Conservation (phyloP, 805 yeast genomes). For the Saturnispora serradocipensis region DNA sequence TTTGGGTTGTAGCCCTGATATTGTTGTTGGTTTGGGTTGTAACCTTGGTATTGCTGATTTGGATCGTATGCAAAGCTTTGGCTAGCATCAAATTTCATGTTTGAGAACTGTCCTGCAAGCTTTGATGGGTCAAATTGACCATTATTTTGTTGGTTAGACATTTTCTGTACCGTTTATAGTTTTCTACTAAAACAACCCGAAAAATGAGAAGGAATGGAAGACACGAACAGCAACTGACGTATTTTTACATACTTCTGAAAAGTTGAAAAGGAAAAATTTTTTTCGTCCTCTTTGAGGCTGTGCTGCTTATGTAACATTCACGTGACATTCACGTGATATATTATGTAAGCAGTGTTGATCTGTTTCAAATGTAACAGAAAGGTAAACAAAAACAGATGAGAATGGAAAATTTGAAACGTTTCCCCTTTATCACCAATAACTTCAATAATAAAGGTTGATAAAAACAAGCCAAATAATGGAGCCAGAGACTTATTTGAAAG, state of each 20-base stretch:
- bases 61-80: constrained; percentile 36
- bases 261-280: neutral
- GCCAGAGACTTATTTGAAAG: constrained; percentile 27
- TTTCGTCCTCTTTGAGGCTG: neutral
- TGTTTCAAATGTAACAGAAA: neutral
- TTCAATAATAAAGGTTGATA: neutral
- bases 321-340: neutral
- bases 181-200: neutral
- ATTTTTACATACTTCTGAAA: neutral
- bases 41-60: constrained; percentile 15
- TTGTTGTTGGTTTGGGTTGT: constrained; percentile 7
- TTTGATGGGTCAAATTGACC: constrained; percentile 35
- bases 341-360: neutral
- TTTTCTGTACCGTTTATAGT: constrained; percentile 1
- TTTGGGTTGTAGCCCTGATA: constrained; percentile 11
- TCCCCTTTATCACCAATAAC: neutral
- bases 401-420: neutral
- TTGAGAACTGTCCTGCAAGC: constrained; percentile 23
- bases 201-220: neutral
- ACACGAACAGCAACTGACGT: neutral
- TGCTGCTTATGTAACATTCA: neutral
- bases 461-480: constrained; percentile 23
- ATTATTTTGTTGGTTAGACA: constrained; percentile 24
- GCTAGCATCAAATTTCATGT: constrained; percentile 36
- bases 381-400: neutral